Base-by-base conservation (phyloP, 805 yeast species). In the Torulaspora delbrueckii region DNA sequence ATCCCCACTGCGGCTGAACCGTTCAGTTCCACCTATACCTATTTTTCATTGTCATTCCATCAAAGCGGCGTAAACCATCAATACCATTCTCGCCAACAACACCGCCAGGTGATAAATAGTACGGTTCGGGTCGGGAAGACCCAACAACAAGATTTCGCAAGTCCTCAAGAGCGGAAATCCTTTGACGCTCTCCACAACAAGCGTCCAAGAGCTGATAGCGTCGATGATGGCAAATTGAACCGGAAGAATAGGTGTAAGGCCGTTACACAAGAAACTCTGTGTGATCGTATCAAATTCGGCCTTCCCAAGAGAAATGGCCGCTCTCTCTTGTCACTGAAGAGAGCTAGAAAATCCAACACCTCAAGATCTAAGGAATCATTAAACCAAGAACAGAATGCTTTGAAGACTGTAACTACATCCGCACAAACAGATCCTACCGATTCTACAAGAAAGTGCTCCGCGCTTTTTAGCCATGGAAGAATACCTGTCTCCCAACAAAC, bases 1-100 rank as follows among this genome's bases (percentile, higher is more conserved):
- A 34, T 28, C 18, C 14, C 44, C 44, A 41, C 37, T 33, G 38
- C 44, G 26, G 44, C 44, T 27, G 40, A 37, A 37, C 40, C 32
- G 14, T 35, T 33, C 30, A 32, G 43, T 33, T 33, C 43, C 43
- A 40, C 43, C 43, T 40, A 33, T 23, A 40, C 27, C 27, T 33
- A 40, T 26, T 37, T 27, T 37, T 37, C 40, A 25, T 37, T 37
- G 30, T 37, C 40, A 23, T 37, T 27, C 40, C 28, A 25, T 27
- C 40, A 26, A 27, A 37, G 8, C 23, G 32, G 32, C 28, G 40
- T 26, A 37, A 37, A 37, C 33, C 40, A 25, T 18, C 40, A 37
- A 25, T 16, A 37, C 23, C 23, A 25, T 27, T 37, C 26, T 27
- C 32, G 23, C 40, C 40, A 37, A 25, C 30, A 37, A 25, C 23